Evolutionary conservation across 768 basidiomycete species (phyloP).

Genomic region (Grammothele lineata): DNA sequence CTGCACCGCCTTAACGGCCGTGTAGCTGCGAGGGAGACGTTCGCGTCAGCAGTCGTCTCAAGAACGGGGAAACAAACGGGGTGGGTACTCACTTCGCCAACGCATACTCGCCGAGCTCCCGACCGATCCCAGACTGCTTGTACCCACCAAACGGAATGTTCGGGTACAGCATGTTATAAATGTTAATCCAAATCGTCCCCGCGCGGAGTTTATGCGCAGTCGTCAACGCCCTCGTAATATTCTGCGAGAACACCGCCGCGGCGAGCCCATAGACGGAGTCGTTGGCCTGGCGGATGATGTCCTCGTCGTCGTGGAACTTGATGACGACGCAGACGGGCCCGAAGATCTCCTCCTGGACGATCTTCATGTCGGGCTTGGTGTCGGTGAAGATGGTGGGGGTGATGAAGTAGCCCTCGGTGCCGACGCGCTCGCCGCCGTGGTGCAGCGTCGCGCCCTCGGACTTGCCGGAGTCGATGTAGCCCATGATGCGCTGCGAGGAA

Average conservation of each 20-base stretch:
- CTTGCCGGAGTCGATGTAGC: slow-evolving; percentile 58
- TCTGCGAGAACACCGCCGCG: slow-evolving; percentile 78
- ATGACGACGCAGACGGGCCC: slow-evolving; percentile 68
- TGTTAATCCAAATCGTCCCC: slow-evolving; percentile 72
- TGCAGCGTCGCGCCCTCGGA: slow-evolving; percentile 55
- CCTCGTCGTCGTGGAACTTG: slow-evolving; percentile 60
- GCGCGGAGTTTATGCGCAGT: slow-evolving; percentile 74
- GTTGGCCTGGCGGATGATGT: slow-evolving; percentile 74
- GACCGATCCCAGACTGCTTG: slow-evolving; percentile 71
- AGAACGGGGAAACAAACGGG: neutral
- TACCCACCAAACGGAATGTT: slow-evolving; percentile 66
- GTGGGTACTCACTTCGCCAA: slow-evolving; percentile 25
- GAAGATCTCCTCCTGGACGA: slow-evolving; percentile 58
- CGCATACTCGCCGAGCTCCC: slow-evolving; percentile 65
- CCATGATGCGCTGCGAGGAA: slow-evolving; percentile 46
- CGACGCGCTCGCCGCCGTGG: slow-evolving; percentile 49
- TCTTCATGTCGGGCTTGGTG: slow-evolving; percentile 49
- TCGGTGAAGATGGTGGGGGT: slow-evolving; percentile 62
- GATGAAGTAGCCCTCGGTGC: slow-evolving; percentile 58
- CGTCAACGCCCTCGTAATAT: slow-evolving; percentile 69
- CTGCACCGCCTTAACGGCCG: slow-evolving; percentile 58
- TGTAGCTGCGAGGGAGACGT: slow-evolving; percentile 36
- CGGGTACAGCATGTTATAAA: slow-evolving; percentile 38
- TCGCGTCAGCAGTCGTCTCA: neutral
- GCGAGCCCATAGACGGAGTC: slow-evolving; percentile 86